Conservation (phyloP, 441 rosid species). For the Populus hybrid region DNA sequence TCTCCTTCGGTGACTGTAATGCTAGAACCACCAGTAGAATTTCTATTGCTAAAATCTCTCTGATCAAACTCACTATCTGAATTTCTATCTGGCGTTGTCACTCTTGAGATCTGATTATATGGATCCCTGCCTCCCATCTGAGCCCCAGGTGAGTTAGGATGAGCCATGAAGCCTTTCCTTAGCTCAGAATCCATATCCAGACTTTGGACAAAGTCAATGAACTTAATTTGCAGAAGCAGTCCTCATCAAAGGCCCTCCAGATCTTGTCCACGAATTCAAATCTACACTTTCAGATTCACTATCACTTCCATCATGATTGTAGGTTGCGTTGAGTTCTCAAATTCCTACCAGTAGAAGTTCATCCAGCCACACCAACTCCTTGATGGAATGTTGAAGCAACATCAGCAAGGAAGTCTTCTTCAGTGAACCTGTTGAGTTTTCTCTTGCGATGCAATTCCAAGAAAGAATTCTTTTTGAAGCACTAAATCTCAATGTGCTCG, state of each 20-base stretch:
- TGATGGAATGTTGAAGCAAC: conserved; percentile 48
- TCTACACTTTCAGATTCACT: conserved; percentile 76
- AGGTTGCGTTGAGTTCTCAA: conserved; percentile 28
- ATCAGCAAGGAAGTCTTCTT: conserved; percentile 56
- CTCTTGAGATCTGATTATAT: conserved; percentile 33
- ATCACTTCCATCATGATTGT: conserved; percentile 67
- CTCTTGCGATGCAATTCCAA: conserved; percentile 95
- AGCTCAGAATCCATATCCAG: conserved; percentile 57
- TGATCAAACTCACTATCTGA: conserved; percentile 42
- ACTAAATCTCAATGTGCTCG: conserved; percentile 47
- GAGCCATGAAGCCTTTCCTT: conserved; percentile 36
- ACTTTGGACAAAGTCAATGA: conserved; percentile 66
- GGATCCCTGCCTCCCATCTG: conserved; percentile 45
- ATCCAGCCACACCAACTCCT: conserved; percentile 35
- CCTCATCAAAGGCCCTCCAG: conserved; percentile 98
- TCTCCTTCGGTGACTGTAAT: conserved; percentile 74
- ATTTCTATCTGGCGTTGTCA: conserved; percentile 37
- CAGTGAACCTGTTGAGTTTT: conserved; percentile 96
- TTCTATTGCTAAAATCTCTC: conserved; percentile 33
- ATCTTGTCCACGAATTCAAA: conserved; percentile 80
- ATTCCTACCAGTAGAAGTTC: conserved; percentile 41
- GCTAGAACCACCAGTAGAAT: conserved; percentile 35
- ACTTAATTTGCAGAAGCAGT: conserved; percentile 80
- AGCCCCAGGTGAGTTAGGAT: conserved; percentile 49
- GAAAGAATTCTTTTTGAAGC: conserved; percentile 94